Evolutionary conservation across 2,329 filamentous ascomycete genomes (phyloP).

Genomic region (Helotiales sp.): DNA sequence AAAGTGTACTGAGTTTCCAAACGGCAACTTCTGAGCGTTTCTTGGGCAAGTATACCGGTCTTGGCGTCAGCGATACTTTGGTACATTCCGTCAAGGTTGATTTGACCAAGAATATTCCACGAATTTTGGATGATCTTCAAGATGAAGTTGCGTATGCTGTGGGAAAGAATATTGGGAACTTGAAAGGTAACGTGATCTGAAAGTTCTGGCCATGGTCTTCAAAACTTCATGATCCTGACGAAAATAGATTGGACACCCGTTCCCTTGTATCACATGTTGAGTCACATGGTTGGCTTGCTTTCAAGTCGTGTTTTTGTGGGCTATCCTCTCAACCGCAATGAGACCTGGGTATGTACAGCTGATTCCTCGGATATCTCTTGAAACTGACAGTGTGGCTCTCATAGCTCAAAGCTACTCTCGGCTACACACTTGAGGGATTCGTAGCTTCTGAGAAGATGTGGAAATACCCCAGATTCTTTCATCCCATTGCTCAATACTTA

Average conservation of each 20-base stretch:
- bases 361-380: not conserved
- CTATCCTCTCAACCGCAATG: conserved; percentile 3
- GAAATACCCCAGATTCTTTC: conserved; percentile 1
- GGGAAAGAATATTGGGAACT: not conserved
- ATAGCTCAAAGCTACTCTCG: too few relatives aligned
- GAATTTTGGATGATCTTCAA: not conserved
- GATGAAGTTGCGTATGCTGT: not conserved
- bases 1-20: not conserved
- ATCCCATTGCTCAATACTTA: conserved; percentile 9
- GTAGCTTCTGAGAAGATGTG: not conserved
- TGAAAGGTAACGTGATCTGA: too few relatives aligned
- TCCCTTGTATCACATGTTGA: conserved; percentile 34
- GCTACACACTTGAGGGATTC: conserved; percentile 11
- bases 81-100: not conserved
- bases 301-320: conserved; percentile 30
- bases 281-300: conserved; percentile 38
- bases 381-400: not conserved
- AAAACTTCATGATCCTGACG: too few relatives aligned
- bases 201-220: too few relatives aligned
- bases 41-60: not conserved
- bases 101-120: not conserved
- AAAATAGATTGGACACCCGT: conserved; percentile 36
- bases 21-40: not conserved
- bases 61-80: not conserved
- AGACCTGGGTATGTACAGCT: conserved; percentile 10